phyloP scores from a whole-genome alignment of 257 asterid species.

The Rauvolfia tetraphylla region DNA sequence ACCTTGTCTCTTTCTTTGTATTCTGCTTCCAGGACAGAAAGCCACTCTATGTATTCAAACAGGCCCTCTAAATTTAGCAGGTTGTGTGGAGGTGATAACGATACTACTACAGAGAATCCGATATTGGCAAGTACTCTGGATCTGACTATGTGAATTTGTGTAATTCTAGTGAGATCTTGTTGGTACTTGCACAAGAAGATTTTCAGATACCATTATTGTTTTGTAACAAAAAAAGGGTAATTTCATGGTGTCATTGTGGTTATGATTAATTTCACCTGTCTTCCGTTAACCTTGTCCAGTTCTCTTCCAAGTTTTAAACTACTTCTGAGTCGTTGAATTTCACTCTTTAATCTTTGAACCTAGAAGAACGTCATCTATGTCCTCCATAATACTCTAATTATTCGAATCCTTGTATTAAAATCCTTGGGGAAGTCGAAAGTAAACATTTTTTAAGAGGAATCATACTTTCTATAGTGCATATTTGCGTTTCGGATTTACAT shows the following conservation, averaged over 20 bases:
- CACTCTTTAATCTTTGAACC: too few relatives aligned
- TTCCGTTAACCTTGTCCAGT: background rate
- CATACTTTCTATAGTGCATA: too few relatives aligned
- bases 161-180: slow-evolving; percentile 40
- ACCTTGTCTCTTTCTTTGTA: slow-evolving; percentile 29
- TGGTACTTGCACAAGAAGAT: slow-evolving; percentile 33
- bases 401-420: too few relatives aligned
- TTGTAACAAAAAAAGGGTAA: slow-evolving; percentile 1
- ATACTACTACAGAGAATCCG: slow-evolving; percentile 11
- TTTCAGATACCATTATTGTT: background rate
- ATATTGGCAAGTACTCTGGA: slow-evolving; percentile 36
- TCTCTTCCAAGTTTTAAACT: too few relatives aligned
- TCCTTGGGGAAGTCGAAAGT: too few relatives aligned
- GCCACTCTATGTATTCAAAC: slow-evolving; percentile 9
- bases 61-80: background rate
- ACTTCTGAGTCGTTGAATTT: too few relatives aligned
- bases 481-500: too few relatives aligned
- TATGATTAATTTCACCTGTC: background rate
- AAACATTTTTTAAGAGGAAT: too few relatives aligned
- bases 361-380: too few relatives aligned
- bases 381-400: too few relatives aligned
- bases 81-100: slow-evolving; percentile 2
- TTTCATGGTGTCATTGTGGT: background rate
- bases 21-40: slow-evolving; percentile 8
- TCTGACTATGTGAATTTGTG: slow-evolving; percentile 33